Conservation (phyloP, 1,284 basidiomycete genomes). For the Pseudozyma sp. region DNA sequence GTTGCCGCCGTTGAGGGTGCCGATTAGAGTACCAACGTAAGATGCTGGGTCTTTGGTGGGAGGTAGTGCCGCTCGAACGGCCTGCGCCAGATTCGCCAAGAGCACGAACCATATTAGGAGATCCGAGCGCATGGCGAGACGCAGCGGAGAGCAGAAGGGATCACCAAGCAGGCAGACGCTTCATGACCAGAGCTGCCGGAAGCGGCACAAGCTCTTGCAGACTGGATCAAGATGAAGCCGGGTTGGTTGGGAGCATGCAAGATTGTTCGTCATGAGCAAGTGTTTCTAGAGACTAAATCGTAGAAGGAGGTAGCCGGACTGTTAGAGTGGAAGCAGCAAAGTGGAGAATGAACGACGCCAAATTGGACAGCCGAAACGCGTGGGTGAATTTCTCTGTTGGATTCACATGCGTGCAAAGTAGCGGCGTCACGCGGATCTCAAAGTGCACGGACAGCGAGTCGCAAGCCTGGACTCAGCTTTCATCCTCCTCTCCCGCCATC, state of each 20-base stretch:
- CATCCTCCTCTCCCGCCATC: not conserved
- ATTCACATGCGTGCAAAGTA: constrained; percentile 29
- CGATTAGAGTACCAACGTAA: constrained; percentile 35
- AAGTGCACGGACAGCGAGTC: not conserved
- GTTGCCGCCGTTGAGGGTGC: constrained; percentile 42
- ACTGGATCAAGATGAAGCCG: no score
- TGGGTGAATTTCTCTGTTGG: not conserved
- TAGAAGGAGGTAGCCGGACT: not conserved
- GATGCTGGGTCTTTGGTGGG: constrained; percentile 16
- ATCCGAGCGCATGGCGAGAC: not conserved
- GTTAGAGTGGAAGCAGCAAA: not conserved
- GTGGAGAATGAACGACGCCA: constrained; percentile 1
- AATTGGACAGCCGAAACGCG: constrained; percentile 7
- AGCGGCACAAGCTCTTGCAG: no score
- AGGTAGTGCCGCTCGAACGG: not conserved
- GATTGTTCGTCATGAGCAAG: no score
- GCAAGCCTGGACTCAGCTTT: constrained; percentile 1
- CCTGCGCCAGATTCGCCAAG: not conserved
- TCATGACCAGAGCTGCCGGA: no score
- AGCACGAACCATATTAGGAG: not conserved
- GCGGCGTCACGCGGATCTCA: not conserved
- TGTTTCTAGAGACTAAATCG: constrained; percentile 8
- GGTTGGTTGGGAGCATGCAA: no score
- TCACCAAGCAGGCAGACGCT: no score
- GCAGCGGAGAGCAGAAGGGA: no score